phyloP scores from a whole-genome alignment of 2,329 filamentous ascomycete genomes.

The Paramyrothecium sp. region DNA sequence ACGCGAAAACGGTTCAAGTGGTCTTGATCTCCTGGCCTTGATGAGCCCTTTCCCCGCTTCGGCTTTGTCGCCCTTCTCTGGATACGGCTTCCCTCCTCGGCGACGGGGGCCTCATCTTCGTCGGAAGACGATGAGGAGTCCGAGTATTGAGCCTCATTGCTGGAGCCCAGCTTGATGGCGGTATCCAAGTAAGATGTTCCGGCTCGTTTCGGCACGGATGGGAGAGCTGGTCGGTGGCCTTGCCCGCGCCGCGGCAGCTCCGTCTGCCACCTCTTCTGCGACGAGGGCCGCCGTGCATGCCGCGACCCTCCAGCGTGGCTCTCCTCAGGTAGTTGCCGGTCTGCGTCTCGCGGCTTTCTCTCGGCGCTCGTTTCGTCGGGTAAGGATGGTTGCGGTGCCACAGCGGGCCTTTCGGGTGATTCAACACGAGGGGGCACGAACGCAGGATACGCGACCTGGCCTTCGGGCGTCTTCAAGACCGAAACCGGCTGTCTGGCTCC shows the following conservation, averaged over 20 bases:
- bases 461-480: neutral
- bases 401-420: neutral
- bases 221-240: conserved; percentile 9
- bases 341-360: neutral
- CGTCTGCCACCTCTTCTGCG: conserved; percentile 15
- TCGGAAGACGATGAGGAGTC: conserved; percentile 7
- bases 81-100: conserved; percentile 3
- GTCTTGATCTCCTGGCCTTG: conserved; percentile 13
- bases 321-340: conserved; percentile 2
- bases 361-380: neutral
- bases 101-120: conserved; percentile 4
- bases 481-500: neutral
- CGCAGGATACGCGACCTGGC: conserved; percentile 5
- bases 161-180: conserved; percentile 14
- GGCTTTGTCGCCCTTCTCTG: conserved; percentile 3
- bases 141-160: conserved; percentile 1
- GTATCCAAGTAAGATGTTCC: conserved; percentile 17
- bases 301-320: neutral
- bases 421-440: conserved; percentile 1
- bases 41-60: conserved; percentile 9
- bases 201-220: conserved; percentile 15
- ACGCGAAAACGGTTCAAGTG: conserved; percentile 47
- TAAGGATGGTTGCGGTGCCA: neutral
- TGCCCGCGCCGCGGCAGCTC: conserved; percentile 12
- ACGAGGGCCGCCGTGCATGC: neutral